These are phyloP conservation scores for Entonaema liquescens DNA, from an alignment of 495 filamentous ascomycete species.

Conservation along the genomic window DNA sequence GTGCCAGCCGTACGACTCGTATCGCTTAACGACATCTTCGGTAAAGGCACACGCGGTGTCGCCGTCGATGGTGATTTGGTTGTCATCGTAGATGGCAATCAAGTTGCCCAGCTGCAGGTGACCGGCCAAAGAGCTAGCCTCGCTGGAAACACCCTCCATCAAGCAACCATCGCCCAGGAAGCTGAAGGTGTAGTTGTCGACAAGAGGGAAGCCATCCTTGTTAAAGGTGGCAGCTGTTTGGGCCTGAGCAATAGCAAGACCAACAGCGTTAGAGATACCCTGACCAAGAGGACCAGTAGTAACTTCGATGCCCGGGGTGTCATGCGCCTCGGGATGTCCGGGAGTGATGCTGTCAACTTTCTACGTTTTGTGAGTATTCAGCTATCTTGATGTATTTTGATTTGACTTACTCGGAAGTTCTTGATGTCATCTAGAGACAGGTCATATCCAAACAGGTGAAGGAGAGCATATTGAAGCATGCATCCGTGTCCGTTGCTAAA, in stretches of 20 bases:
- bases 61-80: conserved; percentile 95
- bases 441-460: conserved; percentile 94
- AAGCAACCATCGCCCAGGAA: conserved; percentile 99
- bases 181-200: conserved; percentile 95
- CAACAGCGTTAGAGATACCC: conserved; percentile 93
- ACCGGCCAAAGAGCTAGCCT: conserved; percentile 91
- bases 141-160: conserved; percentile 96
- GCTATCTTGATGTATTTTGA: not conserved
- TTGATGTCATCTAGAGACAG: conserved; percentile 90
- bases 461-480: conserved; percentile 98
- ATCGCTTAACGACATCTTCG: conserved; percentile 94
- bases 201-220: conserved; percentile 90
- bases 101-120: conserved; percentile 98
- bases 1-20: conserved; percentile 99
- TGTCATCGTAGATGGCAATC: conserved; percentile 97
- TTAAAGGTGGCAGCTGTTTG: conserved; percentile 93
- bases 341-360: conserved; percentile 91
- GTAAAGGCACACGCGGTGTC: conserved; percentile 96
- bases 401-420: conserved; percentile 83
- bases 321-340: conserved; percentile 95
- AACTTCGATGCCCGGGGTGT: conserved; percentile 96
- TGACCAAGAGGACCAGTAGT: conserved; percentile 97
- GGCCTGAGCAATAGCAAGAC: conserved; percentile 94
- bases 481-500: conserved; percentile 95
- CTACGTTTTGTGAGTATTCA: conserved; percentile 51